phyloP scores from a whole-genome alignment of 805 yeast genomes.

The Candida broadrunensis region DNA sequence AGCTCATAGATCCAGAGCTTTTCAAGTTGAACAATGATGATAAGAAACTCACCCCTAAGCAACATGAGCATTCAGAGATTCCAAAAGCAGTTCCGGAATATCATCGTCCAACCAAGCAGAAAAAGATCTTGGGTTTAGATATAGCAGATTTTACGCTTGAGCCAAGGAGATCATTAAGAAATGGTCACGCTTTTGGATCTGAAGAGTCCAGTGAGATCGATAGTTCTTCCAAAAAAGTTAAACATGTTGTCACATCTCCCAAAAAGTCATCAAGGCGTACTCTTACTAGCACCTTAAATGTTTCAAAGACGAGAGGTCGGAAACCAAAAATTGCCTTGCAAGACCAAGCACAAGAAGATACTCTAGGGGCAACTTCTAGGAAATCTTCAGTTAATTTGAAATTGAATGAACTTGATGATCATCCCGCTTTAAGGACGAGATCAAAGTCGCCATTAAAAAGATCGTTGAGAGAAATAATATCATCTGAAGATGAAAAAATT shows the following conservation, averaged over 20 bases:
- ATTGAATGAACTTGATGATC: constrained; percentile 14
- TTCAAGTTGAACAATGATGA: too few species aligned
- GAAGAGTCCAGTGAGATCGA: too few species aligned
- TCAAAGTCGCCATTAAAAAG: constrained; percentile 34
- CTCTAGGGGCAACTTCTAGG: not conserved
- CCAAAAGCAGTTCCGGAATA: too few species aligned
- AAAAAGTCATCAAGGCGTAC: too few species aligned
- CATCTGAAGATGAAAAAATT: constrained; percentile 8
- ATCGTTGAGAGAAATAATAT: constrained; percentile 16
- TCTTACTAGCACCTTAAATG: too few species aligned
- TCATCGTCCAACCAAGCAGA: not conserved
- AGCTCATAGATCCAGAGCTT: too few species aligned
- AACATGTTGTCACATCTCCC: too few species aligned
- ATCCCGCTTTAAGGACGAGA: constrained; percentile 30
- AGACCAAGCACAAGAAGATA: not conserved
- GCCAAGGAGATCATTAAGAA: constrained; percentile 21
- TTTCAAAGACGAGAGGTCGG: too few species aligned
- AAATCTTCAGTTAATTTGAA: not conserved
- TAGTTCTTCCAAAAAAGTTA: too few species aligned
- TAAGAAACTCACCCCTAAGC: too few species aligned
- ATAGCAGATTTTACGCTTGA: constrained; percentile 13
- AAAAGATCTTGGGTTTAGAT: constrained; percentile 20
- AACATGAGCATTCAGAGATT: too few species aligned
- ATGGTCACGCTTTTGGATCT: constrained; percentile 21
- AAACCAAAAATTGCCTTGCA: too few species aligned